Conservation (phyloP, 2,329 filamentous ascomycete species). For the Pezicula radicicola region DNA sequence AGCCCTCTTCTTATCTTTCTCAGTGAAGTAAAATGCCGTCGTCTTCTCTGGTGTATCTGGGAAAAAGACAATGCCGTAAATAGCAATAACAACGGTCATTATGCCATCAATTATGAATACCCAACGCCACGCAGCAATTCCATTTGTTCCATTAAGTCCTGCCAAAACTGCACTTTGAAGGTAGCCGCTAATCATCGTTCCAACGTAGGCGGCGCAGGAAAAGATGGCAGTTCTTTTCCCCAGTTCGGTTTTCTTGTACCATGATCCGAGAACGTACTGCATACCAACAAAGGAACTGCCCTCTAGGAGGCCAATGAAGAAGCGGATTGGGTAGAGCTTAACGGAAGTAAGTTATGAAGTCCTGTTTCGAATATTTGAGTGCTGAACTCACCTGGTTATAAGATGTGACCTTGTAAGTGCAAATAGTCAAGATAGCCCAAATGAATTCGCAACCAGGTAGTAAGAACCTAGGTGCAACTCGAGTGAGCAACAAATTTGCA, state of each 20-base stretch:
- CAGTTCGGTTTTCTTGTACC: slow-evolving; percentile 55
- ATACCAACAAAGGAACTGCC: slow-evolving; percentile 45
- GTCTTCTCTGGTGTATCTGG: slow-evolving; percentile 36
- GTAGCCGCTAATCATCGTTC: slow-evolving; percentile 56
- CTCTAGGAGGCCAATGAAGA: slow-evolving; percentile 27
- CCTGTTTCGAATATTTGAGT: slow-evolving; percentile 22
- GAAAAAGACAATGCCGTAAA: slow-evolving; percentile 45
- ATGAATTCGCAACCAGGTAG: slow-evolving; percentile 2
- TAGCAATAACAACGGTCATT: slow-evolving; percentile 48
- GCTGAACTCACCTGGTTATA: slow-evolving; percentile 25
- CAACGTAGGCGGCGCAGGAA: slow-evolving; percentile 51
- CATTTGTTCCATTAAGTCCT: slow-evolving; percentile 34
- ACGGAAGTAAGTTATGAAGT: slow-evolving; percentile 34
- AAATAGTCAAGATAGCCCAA: slow-evolving; percentile 6
- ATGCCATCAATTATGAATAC: slow-evolving; percentile 46
- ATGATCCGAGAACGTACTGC: slow-evolving; percentile 53
- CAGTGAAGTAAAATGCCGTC: slow-evolving; percentile 33
- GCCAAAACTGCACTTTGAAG: slow-evolving; percentile 40
- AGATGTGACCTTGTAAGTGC: slow-evolving; percentile 23
- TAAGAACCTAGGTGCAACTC: slow-evolving; percentile 14
- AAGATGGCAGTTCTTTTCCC: slow-evolving; percentile 57
- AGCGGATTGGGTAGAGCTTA: slow-evolving; percentile 42
- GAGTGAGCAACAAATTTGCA: slow-evolving; percentile 1
- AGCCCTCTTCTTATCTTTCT: slow-evolving; percentile 34
- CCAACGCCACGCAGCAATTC: slow-evolving; percentile 44